Base-by-base conservation (phyloP, 108 stramenopile genomes). In the Pseudonitzschia delicatissima region DNA sequence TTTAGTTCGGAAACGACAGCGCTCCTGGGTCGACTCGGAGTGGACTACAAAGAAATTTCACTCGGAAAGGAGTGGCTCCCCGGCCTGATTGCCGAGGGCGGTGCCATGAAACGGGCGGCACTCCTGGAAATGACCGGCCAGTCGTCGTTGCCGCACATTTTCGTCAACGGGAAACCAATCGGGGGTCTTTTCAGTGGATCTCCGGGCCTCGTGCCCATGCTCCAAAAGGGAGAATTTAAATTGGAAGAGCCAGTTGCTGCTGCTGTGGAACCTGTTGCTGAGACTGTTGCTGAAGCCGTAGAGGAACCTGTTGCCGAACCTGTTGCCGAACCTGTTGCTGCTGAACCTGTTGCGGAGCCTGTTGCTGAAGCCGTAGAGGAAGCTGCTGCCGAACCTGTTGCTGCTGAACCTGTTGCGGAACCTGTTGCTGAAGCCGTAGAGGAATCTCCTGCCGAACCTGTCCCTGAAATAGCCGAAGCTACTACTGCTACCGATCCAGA, bases 11-110 rank as follows among this genome's bases (percentile, higher is more conserved):
- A 86, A 64, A 66, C 84, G 3, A 76, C 68, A 57, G 63, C 47
- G 4, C 52, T 87, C 12, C 72, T 90, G 39, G 86, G 85, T 39
- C 48, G 76, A 33, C 66, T 81, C 17, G 69, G 76, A 29, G 52
- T 73, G 13, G 67, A 75, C 2, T 87, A 83, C 67, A 69, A 72
- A 29, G 77, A 82, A 57, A 59, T 85, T 23, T 63, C 64, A 33
- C 50, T 90, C 28, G 88, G 86, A 7, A 65, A 73, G 36, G 89
- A 90, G 66, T 90, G 89, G 89, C 61, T 90, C 27, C 84, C 85
- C 1, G 81, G 83, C 15, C 58, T 90, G 5, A 73, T 90, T 26
- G 71, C 70, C 9, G 70, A 75, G 51, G 69, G 64, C 15, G 81
- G 74, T 26, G 53, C 80, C 18, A 45, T 57, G 12, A 73, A 74